Conservation (phyloP, 176 grass and related monocot species). For the Oryza meyeriana region DNA sequence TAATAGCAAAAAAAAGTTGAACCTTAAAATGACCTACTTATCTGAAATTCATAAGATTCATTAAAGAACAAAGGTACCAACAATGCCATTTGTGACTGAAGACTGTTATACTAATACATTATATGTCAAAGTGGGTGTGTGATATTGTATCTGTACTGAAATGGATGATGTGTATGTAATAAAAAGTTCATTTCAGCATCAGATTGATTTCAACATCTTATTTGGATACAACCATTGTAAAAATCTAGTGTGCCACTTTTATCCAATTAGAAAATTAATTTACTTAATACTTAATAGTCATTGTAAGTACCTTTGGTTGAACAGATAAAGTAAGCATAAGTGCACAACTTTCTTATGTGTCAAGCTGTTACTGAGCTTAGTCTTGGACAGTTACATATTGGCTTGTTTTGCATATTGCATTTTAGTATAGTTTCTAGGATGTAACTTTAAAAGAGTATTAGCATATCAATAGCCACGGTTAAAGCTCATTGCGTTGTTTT, state of each 20-base stretch:
- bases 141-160: not conserved
- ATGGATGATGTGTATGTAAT: slow-evolving; percentile 1
- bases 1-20: not conserved
- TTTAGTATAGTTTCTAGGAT: not conserved
- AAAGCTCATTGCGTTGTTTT: slow-evolving; percentile 5
- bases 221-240: not conserved
- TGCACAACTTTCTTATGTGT: not conserved
- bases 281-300: not conserved
- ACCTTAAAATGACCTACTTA: not conserved
- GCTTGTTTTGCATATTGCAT: slow-evolving; percentile 9
- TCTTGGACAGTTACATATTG: not conserved
- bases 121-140: not conserved
- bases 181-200: not conserved
- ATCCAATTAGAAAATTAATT: not conserved
- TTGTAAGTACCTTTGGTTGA: not conserved
- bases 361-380: not conserved
- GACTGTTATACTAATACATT: not conserved
- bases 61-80: not conserved
- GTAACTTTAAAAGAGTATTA: not conserved
- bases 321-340: not conserved
- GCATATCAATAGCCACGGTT: not conserved
- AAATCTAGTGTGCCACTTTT: not conserved
- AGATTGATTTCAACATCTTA: not conserved
- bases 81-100: not conserved
- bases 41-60: not conserved